These are phyloP conservation scores for Fusarium solani-melongenae DNA, from an alignment of 2,329 filamentous ascomycete species.

Conservation along the genomic window DNA sequence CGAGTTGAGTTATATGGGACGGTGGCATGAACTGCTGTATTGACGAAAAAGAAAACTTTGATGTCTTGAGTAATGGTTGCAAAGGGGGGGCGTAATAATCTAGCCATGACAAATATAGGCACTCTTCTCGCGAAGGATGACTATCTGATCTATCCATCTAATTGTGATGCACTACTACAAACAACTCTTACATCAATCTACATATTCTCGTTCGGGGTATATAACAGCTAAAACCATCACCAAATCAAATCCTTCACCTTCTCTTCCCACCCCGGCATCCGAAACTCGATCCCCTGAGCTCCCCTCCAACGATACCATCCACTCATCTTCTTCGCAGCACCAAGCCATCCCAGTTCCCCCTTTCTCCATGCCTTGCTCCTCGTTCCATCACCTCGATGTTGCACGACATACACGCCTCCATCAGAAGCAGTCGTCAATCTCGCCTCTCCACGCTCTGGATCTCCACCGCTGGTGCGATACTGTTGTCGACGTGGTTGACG, in stretches of 20 bases:
- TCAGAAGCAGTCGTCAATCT: constrained; percentile 46
- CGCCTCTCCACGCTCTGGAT: constrained; percentile 45
- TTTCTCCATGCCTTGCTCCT: constrained; percentile 54
- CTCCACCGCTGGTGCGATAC: constrained; percentile 29
- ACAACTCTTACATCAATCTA: neutral
- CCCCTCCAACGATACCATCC: constrained; percentile 48
- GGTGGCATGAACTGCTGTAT: constrained; percentile 6
- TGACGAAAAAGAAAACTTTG: constrained; percentile 12
- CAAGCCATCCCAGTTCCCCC: constrained; percentile 58
- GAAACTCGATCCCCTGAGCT: constrained; percentile 41
- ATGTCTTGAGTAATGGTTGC: constrained; percentile 30
- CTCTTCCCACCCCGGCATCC: constrained; percentile 41
- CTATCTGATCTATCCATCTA: constrained; percentile 1
- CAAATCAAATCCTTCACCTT: constrained; percentile 25
- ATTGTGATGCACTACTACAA: neutral
- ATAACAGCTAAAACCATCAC: neutral
- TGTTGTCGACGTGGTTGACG: constrained; percentile 43
- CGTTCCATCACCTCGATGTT: constrained; percentile 42
- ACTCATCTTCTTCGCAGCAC: constrained; percentile 56
- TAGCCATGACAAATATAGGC: constrained; percentile 2
- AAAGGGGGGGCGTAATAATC: constrained; percentile 10
- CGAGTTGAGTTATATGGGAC: constrained; percentile 14
- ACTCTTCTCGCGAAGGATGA: neutral
- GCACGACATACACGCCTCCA: constrained; percentile 45
- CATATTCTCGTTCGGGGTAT: neutral